Conservation (phyloP, 2,329 filamentous ascomycete species). For the Verruconis gallopava region DNA sequence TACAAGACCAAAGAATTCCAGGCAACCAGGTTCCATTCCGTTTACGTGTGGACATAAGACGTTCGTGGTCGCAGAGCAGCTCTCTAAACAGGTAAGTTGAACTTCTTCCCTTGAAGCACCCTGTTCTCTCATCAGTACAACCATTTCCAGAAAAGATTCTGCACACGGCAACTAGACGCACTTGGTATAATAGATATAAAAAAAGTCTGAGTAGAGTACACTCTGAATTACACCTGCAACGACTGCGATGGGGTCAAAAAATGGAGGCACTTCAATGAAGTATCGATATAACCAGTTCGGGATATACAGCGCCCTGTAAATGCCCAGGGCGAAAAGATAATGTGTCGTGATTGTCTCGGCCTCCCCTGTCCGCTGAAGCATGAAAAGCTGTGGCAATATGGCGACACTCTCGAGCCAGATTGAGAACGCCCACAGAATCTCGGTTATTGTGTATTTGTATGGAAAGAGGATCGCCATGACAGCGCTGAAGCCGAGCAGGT, state of each 20-base stretch:
- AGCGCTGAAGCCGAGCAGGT: constrained; percentile 70
- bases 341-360: constrained; percentile 99
- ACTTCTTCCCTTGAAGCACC: constrained; percentile 41
- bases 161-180: constrained; percentile 27
- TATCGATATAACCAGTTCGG: constrained; percentile 97
- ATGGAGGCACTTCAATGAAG: constrained; percentile 50
- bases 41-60: no score
- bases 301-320: constrained; percentile 90
- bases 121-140: constrained; percentile 20
- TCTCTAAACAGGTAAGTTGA: constrained; percentile 37
- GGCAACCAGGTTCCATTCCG: no score
- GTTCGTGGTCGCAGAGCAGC: neutral
- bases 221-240: constrained; percentile 87
- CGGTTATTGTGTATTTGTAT: constrained; percentile 66
- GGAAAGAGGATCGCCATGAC: constrained; percentile 72
- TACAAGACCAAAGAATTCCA: no score
- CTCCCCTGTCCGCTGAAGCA: constrained; percentile 94
- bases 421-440: constrained; percentile 91
- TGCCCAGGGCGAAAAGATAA: constrained; percentile 85
- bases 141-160: neutral
- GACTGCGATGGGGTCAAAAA: constrained; percentile 78
- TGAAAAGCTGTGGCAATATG: constrained; percentile 93
- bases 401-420: constrained; percentile 97
- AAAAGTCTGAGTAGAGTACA: constrained; percentile 94
- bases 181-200: constrained; percentile 99